Evolutionary conservation across 139 green algal species (phyloP).

Genomic region (Chlamydomonas asymmetrica): DNA sequence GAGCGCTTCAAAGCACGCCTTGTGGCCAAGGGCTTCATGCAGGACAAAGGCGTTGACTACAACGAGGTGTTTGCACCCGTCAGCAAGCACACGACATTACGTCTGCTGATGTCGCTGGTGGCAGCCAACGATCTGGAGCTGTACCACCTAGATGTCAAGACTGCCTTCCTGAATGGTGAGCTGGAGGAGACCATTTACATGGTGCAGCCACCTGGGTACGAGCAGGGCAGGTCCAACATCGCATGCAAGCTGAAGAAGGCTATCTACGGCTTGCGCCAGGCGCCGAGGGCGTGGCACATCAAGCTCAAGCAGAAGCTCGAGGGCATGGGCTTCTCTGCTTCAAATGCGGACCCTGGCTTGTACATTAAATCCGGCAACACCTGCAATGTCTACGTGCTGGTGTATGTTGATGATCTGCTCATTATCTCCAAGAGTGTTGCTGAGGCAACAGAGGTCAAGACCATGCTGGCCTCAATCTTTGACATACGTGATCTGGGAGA

Average conservation of each 20-base stretch:
- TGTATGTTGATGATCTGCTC: constrained; percentile 35
- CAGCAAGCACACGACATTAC: too few relatives aligned
- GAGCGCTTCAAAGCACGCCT: constrained; percentile 42
- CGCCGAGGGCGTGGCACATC: constrained; percentile 46
- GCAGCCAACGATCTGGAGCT: constrained; percentile 45
- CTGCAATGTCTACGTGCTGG: constrained; percentile 8
- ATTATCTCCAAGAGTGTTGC: too few relatives aligned
- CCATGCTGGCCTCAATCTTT: too few relatives aligned
- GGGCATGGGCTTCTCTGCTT: constrained; percentile 22
- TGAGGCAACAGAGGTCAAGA: too few relatives aligned
- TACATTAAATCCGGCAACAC: constrained; percentile 10
- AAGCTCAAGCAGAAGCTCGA: constrained; percentile 32
- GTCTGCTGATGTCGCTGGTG: constrained; percentile 17
- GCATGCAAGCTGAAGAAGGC: constrained; percentile 31
- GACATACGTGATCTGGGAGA: constrained; percentile 14
- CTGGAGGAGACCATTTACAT: constrained; percentile 41
- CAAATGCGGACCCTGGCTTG: constrained; percentile 33
- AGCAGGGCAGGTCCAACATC: constrained; percentile 1
- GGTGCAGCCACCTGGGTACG: constrained; percentile 29
- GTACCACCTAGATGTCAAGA: constrained; percentile 54
- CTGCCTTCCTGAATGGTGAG: constrained; percentile 55
- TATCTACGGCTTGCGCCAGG: constrained; percentile 54
- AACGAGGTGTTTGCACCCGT: constrained; percentile 58
- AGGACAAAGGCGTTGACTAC: constrained; percentile 41
- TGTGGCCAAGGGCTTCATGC: constrained; percentile 45